Percentiles rank a stretch among this genome's conserved stretches.
phyloP scores from a whole-genome alignment of 176 grass and related monocot genomes.

The Aechmea fasciata region DNA sequence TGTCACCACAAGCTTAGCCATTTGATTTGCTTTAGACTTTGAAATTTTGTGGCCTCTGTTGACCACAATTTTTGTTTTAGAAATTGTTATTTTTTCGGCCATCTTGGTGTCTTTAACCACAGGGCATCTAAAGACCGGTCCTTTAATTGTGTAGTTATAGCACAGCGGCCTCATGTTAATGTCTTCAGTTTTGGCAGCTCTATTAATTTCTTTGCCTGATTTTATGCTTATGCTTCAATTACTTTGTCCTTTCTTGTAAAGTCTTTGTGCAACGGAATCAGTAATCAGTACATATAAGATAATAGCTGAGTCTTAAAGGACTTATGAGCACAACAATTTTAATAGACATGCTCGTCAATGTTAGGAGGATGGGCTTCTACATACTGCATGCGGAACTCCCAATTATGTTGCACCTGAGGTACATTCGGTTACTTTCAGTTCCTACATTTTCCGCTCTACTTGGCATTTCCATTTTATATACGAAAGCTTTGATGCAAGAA shows the following conservation, averaged over 20 bases:
- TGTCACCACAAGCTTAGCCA: too few relatives aligned
- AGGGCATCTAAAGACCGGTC: too few relatives aligned
- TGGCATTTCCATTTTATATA: not conserved
- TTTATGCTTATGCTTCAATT: not conserved
- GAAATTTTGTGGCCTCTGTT: too few relatives aligned
- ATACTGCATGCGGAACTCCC: conserved; percentile 95
- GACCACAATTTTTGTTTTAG: too few relatives aligned
- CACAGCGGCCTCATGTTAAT: too few relatives aligned
- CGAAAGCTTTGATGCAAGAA: not conserved
- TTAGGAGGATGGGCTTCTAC: conserved; percentile 74
- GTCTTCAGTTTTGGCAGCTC: not conserved
- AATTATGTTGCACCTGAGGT: conserved; percentile 99
- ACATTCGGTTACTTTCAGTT: not conserved
- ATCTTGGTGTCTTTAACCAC: too few relatives aligned
- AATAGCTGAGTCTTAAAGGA: not conserved
- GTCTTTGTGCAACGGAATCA: not conserved
- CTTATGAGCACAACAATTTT: not conserved
- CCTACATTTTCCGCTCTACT: conserved; percentile 13
- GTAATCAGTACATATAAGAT: not conserved
- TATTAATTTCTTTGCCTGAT: not conserved
- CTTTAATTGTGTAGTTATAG: too few relatives aligned
- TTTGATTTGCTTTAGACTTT: too few relatives aligned
- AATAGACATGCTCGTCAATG: conserved; percentile 1
- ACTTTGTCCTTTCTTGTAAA: not conserved
- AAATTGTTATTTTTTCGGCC: too few relatives aligned